Evolutionary conservation across 192 early-diverging fungal genomes (phyloP).

Genomic region (Coemansia sp.): DNA sequence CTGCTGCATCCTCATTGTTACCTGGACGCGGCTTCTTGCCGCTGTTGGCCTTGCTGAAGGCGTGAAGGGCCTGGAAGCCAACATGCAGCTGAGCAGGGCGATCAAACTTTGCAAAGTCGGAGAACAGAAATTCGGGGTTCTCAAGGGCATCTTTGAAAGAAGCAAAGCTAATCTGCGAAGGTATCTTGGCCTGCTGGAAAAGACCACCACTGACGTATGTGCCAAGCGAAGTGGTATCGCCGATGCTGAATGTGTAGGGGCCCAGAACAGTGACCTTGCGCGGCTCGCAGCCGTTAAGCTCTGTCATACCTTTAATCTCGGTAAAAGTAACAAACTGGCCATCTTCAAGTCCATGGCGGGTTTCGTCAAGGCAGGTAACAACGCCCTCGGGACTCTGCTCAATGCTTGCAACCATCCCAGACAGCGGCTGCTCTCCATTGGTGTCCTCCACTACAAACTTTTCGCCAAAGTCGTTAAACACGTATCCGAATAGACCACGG

Average conservation of each 20-base stretch:
- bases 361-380: slow-evolving; percentile 95
- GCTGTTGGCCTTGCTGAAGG: slow-evolving; percentile 63
- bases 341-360: slow-evolving; percentile 96
- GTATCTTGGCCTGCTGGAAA: slow-evolving; percentile 96
- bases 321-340: slow-evolving; percentile 93
- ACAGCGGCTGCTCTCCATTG: slow-evolving; percentile 89
- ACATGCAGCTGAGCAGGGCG: slow-evolving; percentile 89
- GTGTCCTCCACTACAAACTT: slow-evolving; percentile 81
- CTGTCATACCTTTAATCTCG: slow-evolving; percentile 91
- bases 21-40: slow-evolving; percentile 81
- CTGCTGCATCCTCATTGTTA: slow-evolving; percentile 82
- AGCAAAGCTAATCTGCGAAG: slow-evolving; percentile 77
- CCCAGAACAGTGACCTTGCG: slow-evolving; percentile 81
- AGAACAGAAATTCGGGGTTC: slow-evolving; percentile 79
- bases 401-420: slow-evolving; percentile 90
- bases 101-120: slow-evolving; percentile 99
- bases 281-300: slow-evolving; percentile 79
- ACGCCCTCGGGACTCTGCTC: slow-evolving; percentile 74
- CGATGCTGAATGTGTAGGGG: slow-evolving; percentile 97
- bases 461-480: slow-evolving; percentile 97
- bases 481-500: slow-evolving; percentile 87
- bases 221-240: slow-evolving; percentile 77
- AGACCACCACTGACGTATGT: slow-evolving; percentile 81
- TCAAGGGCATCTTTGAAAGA: slow-evolving; percentile 73
- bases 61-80: slow-evolving; percentile 93